phyloP scores from a whole-genome alignment of 441 rosid species.

The Isatis lusitanica region DNA sequence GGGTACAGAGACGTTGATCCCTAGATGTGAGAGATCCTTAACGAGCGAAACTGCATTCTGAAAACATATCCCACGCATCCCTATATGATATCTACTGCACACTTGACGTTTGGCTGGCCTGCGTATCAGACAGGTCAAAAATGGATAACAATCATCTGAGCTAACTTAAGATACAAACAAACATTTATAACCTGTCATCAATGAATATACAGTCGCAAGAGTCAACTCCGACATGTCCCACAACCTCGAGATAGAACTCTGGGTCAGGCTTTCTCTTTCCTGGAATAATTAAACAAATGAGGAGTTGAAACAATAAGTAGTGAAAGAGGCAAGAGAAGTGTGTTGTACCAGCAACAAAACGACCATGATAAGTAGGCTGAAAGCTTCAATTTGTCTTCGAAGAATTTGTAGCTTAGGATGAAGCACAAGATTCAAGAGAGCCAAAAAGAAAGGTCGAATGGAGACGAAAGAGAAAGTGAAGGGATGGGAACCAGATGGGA shows the following conservation, averaged over 20 bases:
- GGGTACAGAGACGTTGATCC: conserved; percentile 45
- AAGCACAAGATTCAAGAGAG: neutral
- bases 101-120: conserved; percentile 74
- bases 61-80: conserved; percentile 72
- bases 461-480: neutral
- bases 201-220: conserved; percentile 72
- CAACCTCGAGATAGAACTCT: conserved; percentile 59
- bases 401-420: conserved; percentile 58
- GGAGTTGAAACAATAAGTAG: too few species aligned
- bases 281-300: conserved; percentile 36
- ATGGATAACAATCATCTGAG: neutral
- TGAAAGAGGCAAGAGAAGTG: conserved; percentile 12
- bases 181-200: conserved; percentile 67
- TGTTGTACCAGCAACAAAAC: conserved; percentile 66
- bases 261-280: conserved; percentile 97
- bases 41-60: conserved; percentile 53
- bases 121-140: conserved; percentile 30
- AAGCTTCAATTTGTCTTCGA: conserved; percentile 72
- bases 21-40: conserved; percentile 52
- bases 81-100: conserved; percentile 72
- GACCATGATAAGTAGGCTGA: conserved; percentile 87
- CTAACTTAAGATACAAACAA: too few species aligned
- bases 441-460: neutral
- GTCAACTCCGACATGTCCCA: conserved; percentile 64
- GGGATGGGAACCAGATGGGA: conserved; percentile 60